Conservation (phyloP, 345 rosid species). For the Dovyalis caffra region DNA sequence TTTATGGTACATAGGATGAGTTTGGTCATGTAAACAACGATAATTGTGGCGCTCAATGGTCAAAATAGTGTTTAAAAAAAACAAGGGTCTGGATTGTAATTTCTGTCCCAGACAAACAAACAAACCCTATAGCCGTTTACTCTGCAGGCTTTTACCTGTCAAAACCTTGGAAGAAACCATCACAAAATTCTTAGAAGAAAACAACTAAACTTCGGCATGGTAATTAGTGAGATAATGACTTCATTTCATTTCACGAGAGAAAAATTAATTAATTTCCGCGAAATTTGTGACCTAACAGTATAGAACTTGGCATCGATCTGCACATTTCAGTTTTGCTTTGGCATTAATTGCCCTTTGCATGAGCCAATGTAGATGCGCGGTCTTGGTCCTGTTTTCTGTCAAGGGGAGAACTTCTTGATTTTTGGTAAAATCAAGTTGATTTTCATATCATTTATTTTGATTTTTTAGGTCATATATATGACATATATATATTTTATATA, state of each 20-base stretch:
- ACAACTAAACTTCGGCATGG: background rate
- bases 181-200: background rate
- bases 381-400: background rate
- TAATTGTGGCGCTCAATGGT: background rate
- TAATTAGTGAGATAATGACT: constrained; percentile 28
- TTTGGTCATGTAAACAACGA: background rate
- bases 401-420: background rate
- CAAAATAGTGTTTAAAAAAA: background rate
- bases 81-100: background rate
- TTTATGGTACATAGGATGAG: no score
- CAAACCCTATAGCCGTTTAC: constrained; percentile 23
- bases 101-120: constrained; percentile 10
- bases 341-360: constrained; percentile 7
- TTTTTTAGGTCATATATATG: background rate
- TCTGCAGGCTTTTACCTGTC: constrained; percentile 36
- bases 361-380: background rate
- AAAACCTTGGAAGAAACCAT: constrained; percentile 15
- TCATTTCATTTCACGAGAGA: constrained; percentile 33
- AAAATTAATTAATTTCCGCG: constrained; percentile 8
- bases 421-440: background rate
- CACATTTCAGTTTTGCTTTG: background rate
- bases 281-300: constrained; percentile 7
- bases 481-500: no score
- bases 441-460: background rate
- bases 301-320: constrained; percentile 13